Conservation (phyloP, 192 early-diverging fungal genomes). For the Rhizophagus clarus region DNA sequence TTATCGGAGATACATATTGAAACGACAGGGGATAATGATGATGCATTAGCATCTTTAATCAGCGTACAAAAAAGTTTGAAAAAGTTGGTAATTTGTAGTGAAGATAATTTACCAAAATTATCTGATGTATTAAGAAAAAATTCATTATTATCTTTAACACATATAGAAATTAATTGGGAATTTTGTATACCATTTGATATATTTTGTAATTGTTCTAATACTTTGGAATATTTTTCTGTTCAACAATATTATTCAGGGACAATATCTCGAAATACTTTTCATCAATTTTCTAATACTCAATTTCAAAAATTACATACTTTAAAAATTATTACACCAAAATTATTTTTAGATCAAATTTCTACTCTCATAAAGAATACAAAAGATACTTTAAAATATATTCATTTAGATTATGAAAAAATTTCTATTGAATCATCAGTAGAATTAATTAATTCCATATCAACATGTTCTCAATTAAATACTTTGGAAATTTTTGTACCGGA, state of each 20-base stretch:
- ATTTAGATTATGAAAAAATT: slow-evolving; percentile 3
- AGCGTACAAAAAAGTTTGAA: not conserved
- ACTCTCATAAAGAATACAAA: not conserved
- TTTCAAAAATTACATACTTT: not conserved
- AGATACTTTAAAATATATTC: not conserved
- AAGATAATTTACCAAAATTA: slow-evolving; percentile 2
- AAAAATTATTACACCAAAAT: not conserved
- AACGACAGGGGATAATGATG: slow-evolving; percentile 1
- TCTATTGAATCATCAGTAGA: not conserved
- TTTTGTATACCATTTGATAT: not conserved
- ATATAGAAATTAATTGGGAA: slow-evolving; percentile 1
- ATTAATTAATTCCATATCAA: not conserved
- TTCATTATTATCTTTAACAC: not conserved
- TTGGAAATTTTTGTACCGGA: not conserved
- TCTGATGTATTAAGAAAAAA: not conserved
- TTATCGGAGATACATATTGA: not conserved
- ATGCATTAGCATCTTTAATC: not conserved
- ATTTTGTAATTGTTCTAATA: not conserved
- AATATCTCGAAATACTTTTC: not conserved
- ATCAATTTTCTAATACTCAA: not conserved
- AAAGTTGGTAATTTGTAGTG: not conserved
- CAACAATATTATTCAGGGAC: not conserved
- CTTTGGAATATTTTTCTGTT: not conserved
- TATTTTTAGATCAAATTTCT: slow-evolving; percentile 4
- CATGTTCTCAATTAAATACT: not conserved